Percentiles rank a stretch among this genome's conserved stretches.
Conservation (phyloP, 257 asterid species). For the Cinchona pubescens region DNA sequence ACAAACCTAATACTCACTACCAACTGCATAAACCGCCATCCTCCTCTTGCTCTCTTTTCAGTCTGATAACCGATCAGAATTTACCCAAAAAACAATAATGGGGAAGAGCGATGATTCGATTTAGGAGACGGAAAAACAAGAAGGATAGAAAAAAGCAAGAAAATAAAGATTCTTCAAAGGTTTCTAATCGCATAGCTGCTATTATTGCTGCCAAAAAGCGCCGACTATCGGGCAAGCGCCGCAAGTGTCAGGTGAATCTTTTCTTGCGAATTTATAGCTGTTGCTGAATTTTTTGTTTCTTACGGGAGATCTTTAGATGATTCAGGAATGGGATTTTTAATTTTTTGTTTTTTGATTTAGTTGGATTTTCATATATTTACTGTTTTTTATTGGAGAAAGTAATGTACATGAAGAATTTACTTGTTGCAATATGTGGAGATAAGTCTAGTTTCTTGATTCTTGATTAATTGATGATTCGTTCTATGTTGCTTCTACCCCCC, state of each 20-base stretch:
- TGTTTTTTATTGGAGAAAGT: neutral
- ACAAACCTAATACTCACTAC: conserved; percentile 17
- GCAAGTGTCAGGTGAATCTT: conserved; percentile 41
- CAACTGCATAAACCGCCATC: conserved; percentile 27
- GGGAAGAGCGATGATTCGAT: conserved; percentile 48
- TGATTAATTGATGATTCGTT: neutral
- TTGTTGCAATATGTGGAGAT: too few species aligned
- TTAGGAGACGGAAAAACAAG: conserved; percentile 31
- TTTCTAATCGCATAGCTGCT: conserved; percentile 42
- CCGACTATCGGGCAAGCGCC: conserved; percentile 46
- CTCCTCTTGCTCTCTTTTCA: neutral
- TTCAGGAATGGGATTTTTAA: neutral
- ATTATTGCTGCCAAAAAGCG: conserved; percentile 54
- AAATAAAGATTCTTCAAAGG: conserved; percentile 20
- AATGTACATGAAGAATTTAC: neutral
- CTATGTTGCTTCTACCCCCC: neutral
- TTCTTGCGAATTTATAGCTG: neutral
- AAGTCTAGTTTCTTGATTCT: neutral
- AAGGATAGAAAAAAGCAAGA: conserved; percentile 29
- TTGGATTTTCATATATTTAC: too few species aligned
- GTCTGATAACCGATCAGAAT: neutral
- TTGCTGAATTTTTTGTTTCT: neutral
- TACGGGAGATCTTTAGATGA: too few species aligned
- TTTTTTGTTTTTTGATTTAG: neutral
- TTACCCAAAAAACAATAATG: conserved; percentile 15